Conservation (phyloP, 768 basidiomycete genomes). For the Melanogaster broomeanus region DNA sequence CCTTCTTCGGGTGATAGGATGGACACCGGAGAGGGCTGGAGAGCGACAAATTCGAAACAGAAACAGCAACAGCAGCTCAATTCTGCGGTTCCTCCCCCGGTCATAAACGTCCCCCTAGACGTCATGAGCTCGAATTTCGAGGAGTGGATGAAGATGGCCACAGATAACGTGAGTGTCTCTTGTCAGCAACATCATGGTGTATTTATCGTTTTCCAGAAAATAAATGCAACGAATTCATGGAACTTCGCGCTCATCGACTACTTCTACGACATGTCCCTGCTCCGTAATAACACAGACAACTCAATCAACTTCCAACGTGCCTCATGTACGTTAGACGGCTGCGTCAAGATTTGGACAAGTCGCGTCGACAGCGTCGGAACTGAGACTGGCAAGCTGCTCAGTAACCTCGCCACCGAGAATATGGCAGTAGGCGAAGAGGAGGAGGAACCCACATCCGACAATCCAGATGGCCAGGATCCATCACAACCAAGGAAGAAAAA, state of each 20-base stretch:
- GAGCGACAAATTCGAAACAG: conserved; percentile 50
- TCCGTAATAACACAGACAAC: conserved; percentile 91
- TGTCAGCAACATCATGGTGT: background rate
- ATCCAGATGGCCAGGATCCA: conserved; percentile 66
- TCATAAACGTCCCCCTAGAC: conserved; percentile 67
- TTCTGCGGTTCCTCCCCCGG: conserved; percentile 57
- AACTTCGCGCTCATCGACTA: conserved; percentile 98
- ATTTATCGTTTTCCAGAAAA: conserved; percentile 70
- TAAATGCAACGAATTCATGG: conserved; percentile 97
- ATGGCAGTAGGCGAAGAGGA: conserved; percentile 59
- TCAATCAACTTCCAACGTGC: conserved; percentile 99
- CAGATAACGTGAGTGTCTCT: conserved; percentile 79
- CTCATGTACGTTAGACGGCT: conserved; percentile 95
- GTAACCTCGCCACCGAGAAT: conserved; percentile 77
- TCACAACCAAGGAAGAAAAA: conserved; percentile 58
- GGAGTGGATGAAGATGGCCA: conserved; percentile 99
- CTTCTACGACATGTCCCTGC: conserved; percentile 96
- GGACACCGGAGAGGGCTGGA: conserved; percentile 40
- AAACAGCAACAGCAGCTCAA: conserved; percentile 61
- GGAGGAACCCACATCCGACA: conserved; percentile 58
- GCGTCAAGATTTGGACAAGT: conserved; percentile 99
- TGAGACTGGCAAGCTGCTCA: conserved; percentile 93
- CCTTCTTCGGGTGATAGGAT: conserved; percentile 51
- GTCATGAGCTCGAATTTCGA: conserved; percentile 94
- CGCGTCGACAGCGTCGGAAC: conserved; percentile 96